Percentiles rank a stretch among this genome's conserved stretches.
Evolutionary conservation across 352 stramenopile species (phyloP).

Genomic region (Phytopythium litorale): DNA sequence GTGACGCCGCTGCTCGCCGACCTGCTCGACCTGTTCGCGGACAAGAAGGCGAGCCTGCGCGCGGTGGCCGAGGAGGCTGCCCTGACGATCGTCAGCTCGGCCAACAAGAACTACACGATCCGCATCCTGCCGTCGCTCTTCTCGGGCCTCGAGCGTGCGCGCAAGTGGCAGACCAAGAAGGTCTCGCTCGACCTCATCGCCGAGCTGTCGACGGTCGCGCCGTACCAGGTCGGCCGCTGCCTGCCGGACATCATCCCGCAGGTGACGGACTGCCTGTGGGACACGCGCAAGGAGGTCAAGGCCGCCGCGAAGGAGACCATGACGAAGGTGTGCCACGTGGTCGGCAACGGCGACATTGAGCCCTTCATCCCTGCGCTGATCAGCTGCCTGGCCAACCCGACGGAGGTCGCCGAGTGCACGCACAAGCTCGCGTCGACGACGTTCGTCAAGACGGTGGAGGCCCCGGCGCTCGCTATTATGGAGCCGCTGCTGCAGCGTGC

Average conservation of each 20-base stretch:
- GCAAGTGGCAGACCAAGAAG: constrained; percentile 98
- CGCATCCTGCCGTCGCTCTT: constrained; percentile 91
- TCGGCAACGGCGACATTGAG: constrained; percentile 99
- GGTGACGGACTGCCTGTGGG: constrained; percentile 98
- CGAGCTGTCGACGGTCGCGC: constrained; percentile 89
- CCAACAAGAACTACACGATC: constrained; percentile 87
- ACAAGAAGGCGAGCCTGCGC: constrained; percentile 82
- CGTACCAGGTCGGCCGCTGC: constrained; percentile 93
- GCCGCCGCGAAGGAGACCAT: constrained; percentile 92
- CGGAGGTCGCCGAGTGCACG: constrained; percentile 98
- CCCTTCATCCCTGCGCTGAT: constrained; percentile 98
- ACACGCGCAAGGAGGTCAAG: constrained; percentile 99
- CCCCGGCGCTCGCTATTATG: constrained; percentile 95
- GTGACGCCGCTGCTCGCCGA: constrained; percentile 59
- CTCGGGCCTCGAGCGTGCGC: constrained; percentile 69
- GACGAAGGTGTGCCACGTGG: constrained; percentile 94
- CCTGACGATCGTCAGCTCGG: constrained; percentile 74
- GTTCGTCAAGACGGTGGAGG: constrained; percentile 98
- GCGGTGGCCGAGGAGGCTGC: constrained; percentile 65
- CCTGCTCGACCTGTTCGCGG: constrained; percentile 74
- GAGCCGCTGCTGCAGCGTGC: constrained; percentile 96
- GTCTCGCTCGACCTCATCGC: constrained; percentile 93
- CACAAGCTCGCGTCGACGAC: constrained; percentile 98
- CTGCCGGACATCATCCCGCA: constrained; percentile 97
- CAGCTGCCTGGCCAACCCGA: constrained; percentile 95